These are phyloP conservation scores for Seiridium unicorne DNA, from an alignment of 2,329 filamentous ascomycete genomes.

Conservation along the genomic window DNA sequence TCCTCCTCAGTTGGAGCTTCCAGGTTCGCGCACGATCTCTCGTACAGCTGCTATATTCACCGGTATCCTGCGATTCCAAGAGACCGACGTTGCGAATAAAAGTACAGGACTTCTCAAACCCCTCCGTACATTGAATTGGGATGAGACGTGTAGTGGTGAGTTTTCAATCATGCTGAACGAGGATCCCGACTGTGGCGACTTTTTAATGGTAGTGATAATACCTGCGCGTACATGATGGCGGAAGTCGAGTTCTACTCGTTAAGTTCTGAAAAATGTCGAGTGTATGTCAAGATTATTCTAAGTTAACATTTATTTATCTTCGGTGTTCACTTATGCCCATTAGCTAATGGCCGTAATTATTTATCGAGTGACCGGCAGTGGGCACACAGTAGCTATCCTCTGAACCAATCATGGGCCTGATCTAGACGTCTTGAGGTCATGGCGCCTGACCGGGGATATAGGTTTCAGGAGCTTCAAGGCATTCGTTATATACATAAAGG, in stretches of 20 bases:
- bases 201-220: conserved; percentile 45
- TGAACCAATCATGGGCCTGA: too few species aligned
- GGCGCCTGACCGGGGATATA: too few species aligned
- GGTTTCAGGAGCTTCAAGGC: too few species aligned
- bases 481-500: too few species aligned
- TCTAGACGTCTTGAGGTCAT: too few species aligned
- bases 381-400: too few species aligned
- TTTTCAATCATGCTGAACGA: conserved; percentile 45
- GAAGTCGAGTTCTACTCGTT: neutral
- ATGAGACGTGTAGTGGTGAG: conserved; percentile 30
- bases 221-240: conserved; percentile 33
- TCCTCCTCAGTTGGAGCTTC: conserved; percentile 16
- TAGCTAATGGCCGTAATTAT: too few species aligned
- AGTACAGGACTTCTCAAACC: conserved; percentile 30
- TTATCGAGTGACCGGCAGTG: too few species aligned
- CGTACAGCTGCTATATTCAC: neutral
- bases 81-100: conserved; percentile 29
- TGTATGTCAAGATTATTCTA: too few species aligned
- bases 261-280: too few species aligned
- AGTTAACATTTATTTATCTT: too few species aligned
- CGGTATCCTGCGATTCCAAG: conserved; percentile 9
- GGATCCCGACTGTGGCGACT: conserved; percentile 45
- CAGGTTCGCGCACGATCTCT: neutral
- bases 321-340: too few species aligned
- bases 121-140: conserved; percentile 33